These are phyloP conservation scores for Proteromonas lacertae DNA, from an alignment of 352 stramenopile genomes.

Conservation along the genomic window DNA sequence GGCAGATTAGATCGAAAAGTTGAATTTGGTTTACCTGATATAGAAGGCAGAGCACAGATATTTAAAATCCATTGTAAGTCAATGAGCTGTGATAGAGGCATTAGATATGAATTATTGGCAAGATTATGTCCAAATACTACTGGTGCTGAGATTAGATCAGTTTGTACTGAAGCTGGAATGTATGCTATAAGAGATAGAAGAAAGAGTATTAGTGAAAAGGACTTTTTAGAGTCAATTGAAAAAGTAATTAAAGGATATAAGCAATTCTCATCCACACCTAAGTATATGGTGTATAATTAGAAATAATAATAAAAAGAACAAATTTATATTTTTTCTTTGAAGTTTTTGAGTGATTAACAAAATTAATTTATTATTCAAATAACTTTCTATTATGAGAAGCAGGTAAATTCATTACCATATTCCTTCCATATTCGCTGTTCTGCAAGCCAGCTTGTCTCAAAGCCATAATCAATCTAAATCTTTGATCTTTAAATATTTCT, in stretches of 20 bases:
- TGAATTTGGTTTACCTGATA: conserved; percentile 88
- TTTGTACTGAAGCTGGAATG: conserved; percentile 79
- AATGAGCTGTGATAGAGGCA: conserved; percentile 94
- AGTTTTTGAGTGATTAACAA: too few species aligned
- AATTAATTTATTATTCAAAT: too few species aligned
- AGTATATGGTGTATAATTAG: conserved; percentile 96
- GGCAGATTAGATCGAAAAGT: conserved; percentile 93
- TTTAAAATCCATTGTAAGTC: conserved; percentile 94
- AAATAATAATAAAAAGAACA: too few species aligned
- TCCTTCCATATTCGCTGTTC: too few species aligned
- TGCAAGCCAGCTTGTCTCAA: too few species aligned
- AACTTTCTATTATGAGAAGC: too few species aligned
- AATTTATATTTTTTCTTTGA: too few species aligned
- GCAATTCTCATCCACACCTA: conserved; percentile 97
- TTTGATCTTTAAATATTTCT: too few species aligned
- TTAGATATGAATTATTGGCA: conserved; percentile 89
- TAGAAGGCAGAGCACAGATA: conserved; percentile 90
- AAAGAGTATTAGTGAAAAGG: conserved; percentile 93
- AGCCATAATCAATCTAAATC: too few species aligned
- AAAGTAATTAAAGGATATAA: conserved; percentile 99
- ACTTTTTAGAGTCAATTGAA: conserved; percentile 97
- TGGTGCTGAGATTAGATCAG: conserved; percentile 76
- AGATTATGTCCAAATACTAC: conserved; percentile 90
- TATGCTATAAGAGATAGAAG: conserved; percentile 86
- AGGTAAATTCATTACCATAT: too few species aligned